These are phyloP conservation scores for Eucalyptus curtisii DNA, from an alignment of 345 rosid genomes.

Conservation along the genomic window DNA sequence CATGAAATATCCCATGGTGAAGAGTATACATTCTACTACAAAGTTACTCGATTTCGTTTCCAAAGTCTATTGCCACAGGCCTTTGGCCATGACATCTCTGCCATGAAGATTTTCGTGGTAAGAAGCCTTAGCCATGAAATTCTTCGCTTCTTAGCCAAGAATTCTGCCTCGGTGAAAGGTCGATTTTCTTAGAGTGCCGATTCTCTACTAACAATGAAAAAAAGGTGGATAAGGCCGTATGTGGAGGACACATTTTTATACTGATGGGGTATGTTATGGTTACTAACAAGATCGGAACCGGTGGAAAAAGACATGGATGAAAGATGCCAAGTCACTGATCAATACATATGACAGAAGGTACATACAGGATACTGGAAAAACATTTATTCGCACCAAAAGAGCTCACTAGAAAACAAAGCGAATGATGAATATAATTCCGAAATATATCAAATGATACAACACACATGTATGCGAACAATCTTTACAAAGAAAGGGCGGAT, in stretches of 20 bases:
- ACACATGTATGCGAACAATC: not conserved
- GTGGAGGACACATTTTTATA: not conserved
- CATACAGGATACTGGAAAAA: not conserved
- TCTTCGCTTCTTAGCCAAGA: not conserved
- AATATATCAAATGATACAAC: not conserved
- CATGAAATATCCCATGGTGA: not conserved
- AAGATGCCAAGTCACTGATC: not conserved
- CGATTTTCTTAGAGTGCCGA: not conserved
- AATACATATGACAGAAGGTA: not conserved
- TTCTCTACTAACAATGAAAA: not conserved
- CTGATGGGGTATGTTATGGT: not conserved
- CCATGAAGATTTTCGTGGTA: not conserved
- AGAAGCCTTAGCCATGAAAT: not conserved
- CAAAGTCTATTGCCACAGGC: not conserved
- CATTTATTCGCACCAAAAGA: not conserved
- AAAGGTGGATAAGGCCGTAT: not conserved
- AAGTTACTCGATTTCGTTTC: not conserved
- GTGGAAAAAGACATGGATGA: not conserved
- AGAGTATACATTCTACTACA: not conserved
- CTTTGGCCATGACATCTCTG: not conserved
- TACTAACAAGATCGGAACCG: not conserved
- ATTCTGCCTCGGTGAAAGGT: not conserved
- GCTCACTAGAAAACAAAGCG: not conserved
- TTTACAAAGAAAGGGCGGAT: not conserved
- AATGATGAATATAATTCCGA: not conserved